These are phyloP conservation scores for Ascochyta clinopodiicola DNA, from an alignment of 2,329 filamentous ascomycete genomes.

Conservation along the genomic window DNA sequence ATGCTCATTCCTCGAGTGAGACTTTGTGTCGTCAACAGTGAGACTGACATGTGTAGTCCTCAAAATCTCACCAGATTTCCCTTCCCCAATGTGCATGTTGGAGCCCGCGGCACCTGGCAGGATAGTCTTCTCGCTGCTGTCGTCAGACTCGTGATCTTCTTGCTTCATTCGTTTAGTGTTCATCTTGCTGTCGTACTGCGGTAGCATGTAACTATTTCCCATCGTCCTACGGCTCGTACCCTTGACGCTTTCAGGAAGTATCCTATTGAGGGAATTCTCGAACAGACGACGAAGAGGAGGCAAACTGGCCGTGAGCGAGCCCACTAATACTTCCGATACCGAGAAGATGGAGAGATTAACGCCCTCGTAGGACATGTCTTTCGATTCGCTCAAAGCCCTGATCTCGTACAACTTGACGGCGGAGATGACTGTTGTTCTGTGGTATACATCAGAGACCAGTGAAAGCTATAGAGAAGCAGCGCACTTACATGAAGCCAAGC, in stretches of 20 bases:
- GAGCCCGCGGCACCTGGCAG: background rate
- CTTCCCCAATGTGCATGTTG: background rate
- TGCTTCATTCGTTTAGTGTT: slow-evolving; percentile 1
- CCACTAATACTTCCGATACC: slow-evolving; percentile 14
- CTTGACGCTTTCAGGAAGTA: slow-evolving; percentile 9
- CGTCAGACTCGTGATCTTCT: slow-evolving; percentile 7
- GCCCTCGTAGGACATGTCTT: slow-evolving; percentile 6
- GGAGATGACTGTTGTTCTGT: slow-evolving; percentile 17
- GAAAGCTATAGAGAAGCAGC: too few species aligned
- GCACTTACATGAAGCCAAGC: slow-evolving; percentile 12
- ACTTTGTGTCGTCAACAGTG: background rate
- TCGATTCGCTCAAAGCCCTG: slow-evolving; percentile 2
- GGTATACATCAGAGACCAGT: background rate
- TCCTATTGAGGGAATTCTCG: slow-evolving; percentile 8
- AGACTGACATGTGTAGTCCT: slow-evolving; percentile 14
- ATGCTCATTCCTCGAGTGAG: background rate
- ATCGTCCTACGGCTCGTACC: background rate
- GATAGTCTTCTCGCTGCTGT: slow-evolving; percentile 15
- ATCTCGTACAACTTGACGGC: slow-evolving; percentile 19
- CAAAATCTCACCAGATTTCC: slow-evolving; percentile 7
- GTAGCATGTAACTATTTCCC: background rate
- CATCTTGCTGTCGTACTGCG: background rate
- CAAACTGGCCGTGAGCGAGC: slow-evolving; percentile 14
- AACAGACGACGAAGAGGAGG: slow-evolving; percentile 18
- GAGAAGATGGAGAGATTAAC: slow-evolving; percentile 13